Evolutionary conservation across 768 basidiomycete species (phyloP), one percentile per base, ranked within the genome.

Genomic region (Amanita brunnescens): DNA sequence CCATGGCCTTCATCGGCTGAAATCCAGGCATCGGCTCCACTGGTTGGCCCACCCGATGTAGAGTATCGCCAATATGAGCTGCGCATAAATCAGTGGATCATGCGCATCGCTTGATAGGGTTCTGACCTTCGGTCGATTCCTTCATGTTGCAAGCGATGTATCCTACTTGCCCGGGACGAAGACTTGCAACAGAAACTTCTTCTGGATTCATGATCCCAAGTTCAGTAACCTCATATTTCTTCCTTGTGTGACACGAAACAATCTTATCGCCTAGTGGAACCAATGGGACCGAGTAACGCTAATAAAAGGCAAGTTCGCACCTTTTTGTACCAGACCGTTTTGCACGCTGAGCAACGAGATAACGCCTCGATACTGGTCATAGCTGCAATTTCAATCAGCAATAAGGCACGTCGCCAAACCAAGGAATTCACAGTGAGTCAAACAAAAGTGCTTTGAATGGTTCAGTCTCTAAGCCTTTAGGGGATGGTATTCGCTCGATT

Each of bases 71-170:
- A 55, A 98, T 85, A 61, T 87, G 85, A 20, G 94, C 93, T 96
- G 59, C 45, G 13, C 14, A 42, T 35, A 24, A 23, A 45, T 40
- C 34, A 47, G 23, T 29, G n/a, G n/a, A 50, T 42, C 47, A 39
- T 24, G 44, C 37, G 23, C 32, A 18, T 20, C 10, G 32, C 41
- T 21, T 52, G 52, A 41, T 18, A 42, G 42, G 18, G 53, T 29
- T 37, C 62, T 38, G 51, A 92, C 93, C 93, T 74, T 98, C 92
- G 12, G 87, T 81, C 8, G 89, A 88, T 58, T 96, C 87, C 65
- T 97, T 99, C 95, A 99, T 98, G 62, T 93, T 95, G 66, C 95
- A 98, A 1, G 91, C 87, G 51, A 91, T 77, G 60, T 81, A 93
- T 13, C 91, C 89, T 14, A 92, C 91, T 67, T 92, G 90, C 5